Evolutionary conservation across 768 basidiomycete genomes (phyloP), one percentile per base, ranked within the genome.

Genomic region (Leccinellum luteum): DNA sequence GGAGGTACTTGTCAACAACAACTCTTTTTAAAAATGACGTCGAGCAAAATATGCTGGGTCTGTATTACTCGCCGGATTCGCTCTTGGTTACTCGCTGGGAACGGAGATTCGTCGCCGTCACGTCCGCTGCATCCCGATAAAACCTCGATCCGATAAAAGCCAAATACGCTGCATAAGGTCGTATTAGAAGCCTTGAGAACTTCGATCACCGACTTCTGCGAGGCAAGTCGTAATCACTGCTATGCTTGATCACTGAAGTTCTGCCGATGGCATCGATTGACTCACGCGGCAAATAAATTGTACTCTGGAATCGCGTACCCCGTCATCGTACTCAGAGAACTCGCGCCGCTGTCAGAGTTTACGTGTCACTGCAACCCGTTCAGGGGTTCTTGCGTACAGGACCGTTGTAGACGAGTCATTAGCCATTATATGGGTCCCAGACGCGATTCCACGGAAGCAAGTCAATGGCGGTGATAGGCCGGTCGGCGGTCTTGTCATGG

Each of bases 251-350:
- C 9, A 43, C 44, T 17, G 50, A 27, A 57, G 59, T 68, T 68
- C 67, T 57, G 61, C 69, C 66, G 64, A 69, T 68, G 66, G 64
- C 68, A 69, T 70, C 64, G 69, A 70, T 64, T 66, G 59, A 61
- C 59, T 62, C 32, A 55, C 48, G 66, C 61, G 60, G 61, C 51
- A 7, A 21, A n/a, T 10, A 19, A 34, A 58, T 57, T 47, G 54
- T 54, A 43, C 31, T 34, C 25, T 51, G 3, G 67, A 70, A 70
- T 73, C 69, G 58, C 38, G 38, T 48, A 38, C 53, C 64, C 54
- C 58, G 57, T 48, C 55, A 61, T 51, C 55, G 49, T 47, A 56
- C 51, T 58, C 52, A 30, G 47, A 60, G 61, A 68, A 66, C 52
- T 56, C 52, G 44, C 65, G 61, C 64, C 61, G 62, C 67, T 65